Conservation (phyloP, 1,139 yeast genomes). For the Pichia inconspicua region DNA sequence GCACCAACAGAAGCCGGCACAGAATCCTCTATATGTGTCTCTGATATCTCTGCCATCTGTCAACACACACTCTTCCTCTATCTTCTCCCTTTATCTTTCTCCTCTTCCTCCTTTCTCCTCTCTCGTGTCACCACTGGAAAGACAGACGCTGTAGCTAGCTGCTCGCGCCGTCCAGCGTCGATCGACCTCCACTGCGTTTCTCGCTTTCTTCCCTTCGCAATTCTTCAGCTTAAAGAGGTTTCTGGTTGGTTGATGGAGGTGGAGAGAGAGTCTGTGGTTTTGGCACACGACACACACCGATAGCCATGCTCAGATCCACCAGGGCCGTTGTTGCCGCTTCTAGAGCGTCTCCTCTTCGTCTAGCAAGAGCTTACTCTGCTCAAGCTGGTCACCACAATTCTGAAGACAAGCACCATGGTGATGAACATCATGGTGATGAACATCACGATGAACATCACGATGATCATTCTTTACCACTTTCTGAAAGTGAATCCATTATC, state of each 20-base stretch:
- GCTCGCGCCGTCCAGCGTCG: no score
- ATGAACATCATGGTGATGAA: constrained; percentile 12
- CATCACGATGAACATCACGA: constrained; percentile 19
- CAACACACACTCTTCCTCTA: background rate
- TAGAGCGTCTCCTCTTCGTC: background rate
- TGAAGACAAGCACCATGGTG: constrained; percentile 8
- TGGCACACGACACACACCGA: background rate
- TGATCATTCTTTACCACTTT: constrained; percentile 19
- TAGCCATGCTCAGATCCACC: background rate
- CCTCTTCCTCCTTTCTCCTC: no score
- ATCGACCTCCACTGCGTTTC: no score
- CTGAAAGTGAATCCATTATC: constrained; percentile 25
- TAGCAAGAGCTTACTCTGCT: constrained; percentile 14
- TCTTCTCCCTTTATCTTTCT: background rate
- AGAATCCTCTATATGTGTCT: background rate
- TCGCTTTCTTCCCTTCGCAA: no score
- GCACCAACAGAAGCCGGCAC: constrained; percentile 1
- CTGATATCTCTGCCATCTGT: background rate
- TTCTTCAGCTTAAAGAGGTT: no score
- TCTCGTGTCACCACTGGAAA: no score
- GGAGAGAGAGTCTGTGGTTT: background rate
- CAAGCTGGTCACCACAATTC: constrained; percentile 6
- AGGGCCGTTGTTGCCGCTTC: background rate
- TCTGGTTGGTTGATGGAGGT: background rate
- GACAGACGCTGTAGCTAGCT: no score